Conservation (phyloP, 202 grass and related monocot species). For the Sporobolus alterniflorus region DNA sequence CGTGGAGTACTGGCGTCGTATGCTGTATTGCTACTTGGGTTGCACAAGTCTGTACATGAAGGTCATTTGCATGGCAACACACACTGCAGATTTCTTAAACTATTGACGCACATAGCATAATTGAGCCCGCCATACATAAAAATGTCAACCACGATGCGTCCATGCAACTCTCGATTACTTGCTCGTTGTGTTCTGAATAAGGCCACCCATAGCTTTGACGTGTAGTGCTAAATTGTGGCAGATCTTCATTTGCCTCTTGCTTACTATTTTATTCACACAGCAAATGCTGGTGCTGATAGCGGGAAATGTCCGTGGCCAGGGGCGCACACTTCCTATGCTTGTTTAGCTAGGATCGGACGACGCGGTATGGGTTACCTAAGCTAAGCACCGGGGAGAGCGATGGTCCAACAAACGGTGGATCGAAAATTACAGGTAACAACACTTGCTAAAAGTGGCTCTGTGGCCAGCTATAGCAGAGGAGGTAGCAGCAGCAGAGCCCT, state of each 20-base stretch:
- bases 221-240: neutral
- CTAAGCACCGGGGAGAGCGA: neutral
- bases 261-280: neutral
- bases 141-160: no score
- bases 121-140: no score
- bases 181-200: no score
- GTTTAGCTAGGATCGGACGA: no score
- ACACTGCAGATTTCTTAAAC: no score
- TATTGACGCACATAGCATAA: no score
- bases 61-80: no score
- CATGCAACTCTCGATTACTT: no score
- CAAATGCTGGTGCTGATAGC: neutral
- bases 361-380: neutral
- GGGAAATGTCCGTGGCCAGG: neutral
- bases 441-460: neutral
- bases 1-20: no score
- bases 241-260: neutral
- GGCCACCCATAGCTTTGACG: neutral
- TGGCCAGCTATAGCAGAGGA: neutral
- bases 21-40: no score
- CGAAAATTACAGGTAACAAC: conserved; percentile 28
- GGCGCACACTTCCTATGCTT: neutral
- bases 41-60: no score
- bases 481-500: no score
- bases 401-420: neutral